These are phyloP conservation scores for Alloascoidea africana DNA, from an alignment of 805 yeast genomes.

Conservation along the genomic window DNA sequence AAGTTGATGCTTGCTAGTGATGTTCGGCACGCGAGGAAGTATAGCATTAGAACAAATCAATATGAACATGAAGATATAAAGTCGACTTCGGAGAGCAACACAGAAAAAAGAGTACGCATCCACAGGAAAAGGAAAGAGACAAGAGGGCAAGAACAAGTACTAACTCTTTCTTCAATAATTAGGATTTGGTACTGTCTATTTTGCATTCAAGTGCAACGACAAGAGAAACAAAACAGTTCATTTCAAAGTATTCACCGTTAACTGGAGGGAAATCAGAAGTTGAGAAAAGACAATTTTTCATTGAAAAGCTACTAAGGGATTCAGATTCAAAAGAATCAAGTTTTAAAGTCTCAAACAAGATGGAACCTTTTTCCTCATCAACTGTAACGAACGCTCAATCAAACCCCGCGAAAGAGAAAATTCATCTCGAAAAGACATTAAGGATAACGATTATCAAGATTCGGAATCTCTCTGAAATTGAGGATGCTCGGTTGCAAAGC, in stretches of 20 bases:
- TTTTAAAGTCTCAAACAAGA: constrained; percentile 13
- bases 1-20: too few species aligned
- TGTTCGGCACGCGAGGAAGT: too few species aligned
- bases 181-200: constrained; percentile 69
- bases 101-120: too few species aligned
- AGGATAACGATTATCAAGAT: constrained; percentile 44
- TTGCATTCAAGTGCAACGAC: constrained; percentile 85
- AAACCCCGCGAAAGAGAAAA: constrained; percentile 11
- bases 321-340: constrained; percentile 10
- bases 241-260: constrained; percentile 50
- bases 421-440: constrained; percentile 22
- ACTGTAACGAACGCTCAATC: constrained; percentile 9
- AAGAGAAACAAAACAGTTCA: constrained; percentile 75
- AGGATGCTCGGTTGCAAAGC: constrained; percentile 22
- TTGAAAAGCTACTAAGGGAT: constrained; percentile 15
- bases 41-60: too few species aligned
- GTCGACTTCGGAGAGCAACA: too few species aligned
- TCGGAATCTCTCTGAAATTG: constrained; percentile 21
- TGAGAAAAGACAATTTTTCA: constrained; percentile 21
- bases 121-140: too few species aligned
- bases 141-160: too few species aligned
- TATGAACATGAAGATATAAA: too few species aligned
- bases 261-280: constrained; percentile 17
- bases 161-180: too few species aligned
- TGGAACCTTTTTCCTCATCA: constrained; percentile 9